Evolutionary conservation across 2,329 filamentous ascomycete genomes (phyloP).

Genomic region (Pseudopyrenochaeta lycopersici): DNA sequence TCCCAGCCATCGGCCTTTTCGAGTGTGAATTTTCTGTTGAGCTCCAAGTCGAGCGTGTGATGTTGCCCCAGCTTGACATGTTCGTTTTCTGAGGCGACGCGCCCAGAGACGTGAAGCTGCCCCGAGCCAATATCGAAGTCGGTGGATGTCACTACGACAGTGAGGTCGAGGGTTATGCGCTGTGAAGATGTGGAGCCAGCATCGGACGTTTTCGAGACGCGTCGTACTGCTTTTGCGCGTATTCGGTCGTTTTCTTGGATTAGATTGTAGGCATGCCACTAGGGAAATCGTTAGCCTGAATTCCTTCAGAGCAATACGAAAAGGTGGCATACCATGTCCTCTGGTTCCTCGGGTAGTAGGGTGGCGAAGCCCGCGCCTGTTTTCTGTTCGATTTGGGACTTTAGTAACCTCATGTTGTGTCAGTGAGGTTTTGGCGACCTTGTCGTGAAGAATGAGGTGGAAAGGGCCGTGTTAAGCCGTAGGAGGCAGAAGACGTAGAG

Average conservation of each 20-base stretch:
- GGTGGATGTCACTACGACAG: slow-evolving; percentile 70
- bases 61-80: slow-evolving; percentile 72
- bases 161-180: slow-evolving; percentile 70
- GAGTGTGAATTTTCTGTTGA: slow-evolving; percentile 86
- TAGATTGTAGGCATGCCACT: slow-evolving; percentile 81
- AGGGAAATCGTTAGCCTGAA: neutral
- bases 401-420: slow-evolving; percentile 69
- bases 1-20: slow-evolving; percentile 89
- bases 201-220: slow-evolving; percentile 67
- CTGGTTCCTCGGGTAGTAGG: slow-evolving; percentile 74
- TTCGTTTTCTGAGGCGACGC: slow-evolving; percentile 72
- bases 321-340: slow-evolving; percentile 70
- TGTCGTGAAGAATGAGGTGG: neutral
- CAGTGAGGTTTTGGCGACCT: neutral
- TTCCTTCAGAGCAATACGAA: neutral
- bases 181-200: slow-evolving; percentile 70
- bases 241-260: slow-evolving; percentile 72
- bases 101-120: slow-evolving; percentile 73
- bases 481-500: neutral
- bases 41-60: slow-evolving; percentile 83
- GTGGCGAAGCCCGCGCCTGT: slow-evolving; percentile 72
- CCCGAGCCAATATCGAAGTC: slow-evolving; percentile 75
- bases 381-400: slow-evolving; percentile 69
- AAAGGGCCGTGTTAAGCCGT: neutral
- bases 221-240: slow-evolving; percentile 71